These are phyloP conservation scores for Fraxinus americana DNA, from an alignment of 257 asterid species.

Conservation along the genomic window DNA sequence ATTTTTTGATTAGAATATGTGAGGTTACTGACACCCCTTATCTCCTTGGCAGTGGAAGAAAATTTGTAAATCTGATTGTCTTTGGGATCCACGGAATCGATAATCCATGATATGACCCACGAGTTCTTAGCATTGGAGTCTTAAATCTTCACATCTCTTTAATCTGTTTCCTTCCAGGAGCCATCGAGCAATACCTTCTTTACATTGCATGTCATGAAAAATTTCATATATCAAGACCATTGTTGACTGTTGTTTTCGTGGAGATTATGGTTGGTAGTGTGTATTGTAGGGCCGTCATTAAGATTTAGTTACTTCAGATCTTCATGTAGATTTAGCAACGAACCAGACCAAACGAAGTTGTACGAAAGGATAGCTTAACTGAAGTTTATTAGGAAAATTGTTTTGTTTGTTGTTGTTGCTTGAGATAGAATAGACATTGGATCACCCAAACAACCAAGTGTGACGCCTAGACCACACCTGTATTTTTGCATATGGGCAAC, in stretches of 20 bases:
- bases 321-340: too few species aligned
- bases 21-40: not conserved
- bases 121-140: not conserved
- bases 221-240: not conserved
- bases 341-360: too few species aligned
- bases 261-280: not conserved
- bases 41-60: not conserved
- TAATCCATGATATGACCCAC: not conserved
- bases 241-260: not conserved
- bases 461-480: not conserved
- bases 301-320: too few species aligned
- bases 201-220: not conserved
- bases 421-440: not conserved
- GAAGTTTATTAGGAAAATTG: not conserved
- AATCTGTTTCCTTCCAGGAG: not conserved
- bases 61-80: not conserved
- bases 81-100: too few species aligned
- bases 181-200: not conserved
- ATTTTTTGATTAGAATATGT: not conserved
- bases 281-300: not conserved
- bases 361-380: too few species aligned
- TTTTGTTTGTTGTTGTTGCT: not conserved
- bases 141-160: not conserved
- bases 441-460: not conserved
- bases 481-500: not conserved